Evolutionary conservation across 2,329 filamentous ascomycete species (phyloP), one percentile per base, ranked within the genome.

Genomic region (Salinomyces thailandicus): DNA sequence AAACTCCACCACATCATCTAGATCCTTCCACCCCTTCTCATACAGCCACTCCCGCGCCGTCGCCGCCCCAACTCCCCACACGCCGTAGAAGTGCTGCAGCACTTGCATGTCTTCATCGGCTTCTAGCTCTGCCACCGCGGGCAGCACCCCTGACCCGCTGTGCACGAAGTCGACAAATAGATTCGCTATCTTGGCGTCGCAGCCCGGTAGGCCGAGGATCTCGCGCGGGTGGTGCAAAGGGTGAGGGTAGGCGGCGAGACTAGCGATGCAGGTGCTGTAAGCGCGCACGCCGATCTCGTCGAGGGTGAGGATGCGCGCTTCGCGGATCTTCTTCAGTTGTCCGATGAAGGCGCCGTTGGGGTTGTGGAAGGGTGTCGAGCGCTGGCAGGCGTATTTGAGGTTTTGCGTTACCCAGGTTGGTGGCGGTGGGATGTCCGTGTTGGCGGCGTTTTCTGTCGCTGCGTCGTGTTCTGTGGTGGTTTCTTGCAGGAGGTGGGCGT

Each of bases 51-150:
- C 75, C 12, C 79, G 70, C 0, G 89, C 87, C 0, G 81, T 91
- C 9, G 75, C 77, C 2, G 81, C 79, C 0, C 82, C 89, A 0
- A 95, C 85, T n/a, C 87, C 89, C 83, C 85, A 94, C 39, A 95
- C 93, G 4, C 81, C 69, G 61, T 82, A 83, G 59, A 96, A 95
- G 0, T 71, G 57, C 30, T 74, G 68, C 3, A 95, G 61, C 1
- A 77, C 68, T 14, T 68, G 67, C 39, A 91, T 67, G 39, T 70
- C 73, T 9, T 74, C 65, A 47, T 93, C 78, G 1, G 63, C 60
- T 34, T 80, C 71, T 1, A 82, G 72, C 3, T 77, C 72, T 5
- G 72, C 63, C 0, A 79, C 77, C 16, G 84, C 82, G 22, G 67
- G 55, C 4, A 93, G 63, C 12, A 60, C 65, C 0, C 77, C 79